Evolutionary conservation across 2,329 filamentous ascomycete genomes (phyloP).

Genomic region (Ophiocordyceps sinensis): DNA sequence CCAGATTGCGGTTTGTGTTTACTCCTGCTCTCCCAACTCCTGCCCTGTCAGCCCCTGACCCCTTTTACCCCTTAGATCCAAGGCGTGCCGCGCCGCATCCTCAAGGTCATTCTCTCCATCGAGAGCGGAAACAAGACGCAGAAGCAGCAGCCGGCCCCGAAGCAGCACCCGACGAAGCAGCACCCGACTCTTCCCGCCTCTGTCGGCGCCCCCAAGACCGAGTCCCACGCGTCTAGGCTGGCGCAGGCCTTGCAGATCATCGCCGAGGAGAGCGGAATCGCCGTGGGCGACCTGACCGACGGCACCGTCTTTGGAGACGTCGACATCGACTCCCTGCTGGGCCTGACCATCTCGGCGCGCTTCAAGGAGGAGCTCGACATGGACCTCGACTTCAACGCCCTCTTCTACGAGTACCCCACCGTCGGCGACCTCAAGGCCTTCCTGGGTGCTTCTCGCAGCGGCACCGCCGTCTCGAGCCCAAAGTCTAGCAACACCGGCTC

Average conservation of each 20-base stretch:
- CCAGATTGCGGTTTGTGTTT: slow-evolving; percentile 29
- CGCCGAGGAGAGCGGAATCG: background rate
- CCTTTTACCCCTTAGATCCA: no score
- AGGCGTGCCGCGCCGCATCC: slow-evolving; percentile 2
- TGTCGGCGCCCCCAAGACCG: background rate
- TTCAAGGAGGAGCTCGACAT: slow-evolving; percentile 5
- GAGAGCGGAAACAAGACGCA: background rate
- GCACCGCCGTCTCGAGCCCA: background rate
- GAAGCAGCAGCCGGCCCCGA: background rate
- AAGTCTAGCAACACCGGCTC: background rate
- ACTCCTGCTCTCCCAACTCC: no score
- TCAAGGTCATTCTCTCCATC: slow-evolving; percentile 2
- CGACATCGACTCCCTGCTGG: slow-evolving; percentile 2
- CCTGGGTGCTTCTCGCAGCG: background rate
- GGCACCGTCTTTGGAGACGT: slow-evolving; percentile 1
- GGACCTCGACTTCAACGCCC: slow-evolving; percentile 19
- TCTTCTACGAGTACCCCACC: slow-evolving; percentile 12
- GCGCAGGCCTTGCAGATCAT: background rate
- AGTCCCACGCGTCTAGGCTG: background rate
- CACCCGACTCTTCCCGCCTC: background rate
- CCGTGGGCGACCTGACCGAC: slow-evolving; percentile 1
- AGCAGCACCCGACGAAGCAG: background rate
- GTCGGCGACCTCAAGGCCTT: slow-evolving; percentile 1
- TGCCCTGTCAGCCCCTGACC: no score
- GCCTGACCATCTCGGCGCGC: slow-evolving; percentile 3